A percentile compares a stretch with the other conserved stretches of the same genome.
phyloP scores from a whole-genome alignment of 2,329 filamentous ascomycete species.

The Botrytis elliptica region DNA sequence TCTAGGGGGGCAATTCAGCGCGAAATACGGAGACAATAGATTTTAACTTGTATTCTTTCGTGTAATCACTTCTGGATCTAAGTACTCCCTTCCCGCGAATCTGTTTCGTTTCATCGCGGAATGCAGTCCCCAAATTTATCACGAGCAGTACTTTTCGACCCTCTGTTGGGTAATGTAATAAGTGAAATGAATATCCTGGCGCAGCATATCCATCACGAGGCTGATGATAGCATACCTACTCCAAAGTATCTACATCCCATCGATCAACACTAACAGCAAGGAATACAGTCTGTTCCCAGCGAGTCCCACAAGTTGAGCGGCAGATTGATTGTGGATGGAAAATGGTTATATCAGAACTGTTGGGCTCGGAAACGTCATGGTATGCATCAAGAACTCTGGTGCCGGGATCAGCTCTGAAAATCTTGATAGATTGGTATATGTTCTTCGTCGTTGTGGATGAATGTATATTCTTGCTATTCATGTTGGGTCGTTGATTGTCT shows the following conservation, averaged over 20 bases:
- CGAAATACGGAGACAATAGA: too few species aligned
- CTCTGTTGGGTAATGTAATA: not conserved
- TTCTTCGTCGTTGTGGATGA: not conserved
- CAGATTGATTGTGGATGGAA: not conserved
- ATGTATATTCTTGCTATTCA: not conserved
- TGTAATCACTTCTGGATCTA: not conserved
- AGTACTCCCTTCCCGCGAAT: not conserved
- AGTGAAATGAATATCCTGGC: fast-evolving
- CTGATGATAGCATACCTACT: not conserved
- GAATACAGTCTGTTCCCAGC: not conserved
- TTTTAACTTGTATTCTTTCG: not conserved
- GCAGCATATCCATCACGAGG: not conserved
- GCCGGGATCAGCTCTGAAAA: too few species aligned
- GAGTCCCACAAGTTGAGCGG: not conserved
- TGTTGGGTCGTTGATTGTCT: too few species aligned
- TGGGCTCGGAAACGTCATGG: not conserved
- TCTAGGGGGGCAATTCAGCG: too few species aligned
- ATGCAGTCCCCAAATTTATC: not conserved
- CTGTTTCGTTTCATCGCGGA: not conserved
- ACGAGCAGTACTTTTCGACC: not conserved
- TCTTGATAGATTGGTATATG: too few species aligned
- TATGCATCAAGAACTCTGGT: not conserved
- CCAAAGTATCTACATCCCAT: not conserved
- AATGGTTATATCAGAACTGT: fast-evolving
- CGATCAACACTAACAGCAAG: fast-evolving